Evolutionary conservation across 2,329 filamentous ascomycete species (phyloP), one percentile per base, ranked within the genome.

Genomic region (Paecilomyces dactylethromorphus): DNA sequence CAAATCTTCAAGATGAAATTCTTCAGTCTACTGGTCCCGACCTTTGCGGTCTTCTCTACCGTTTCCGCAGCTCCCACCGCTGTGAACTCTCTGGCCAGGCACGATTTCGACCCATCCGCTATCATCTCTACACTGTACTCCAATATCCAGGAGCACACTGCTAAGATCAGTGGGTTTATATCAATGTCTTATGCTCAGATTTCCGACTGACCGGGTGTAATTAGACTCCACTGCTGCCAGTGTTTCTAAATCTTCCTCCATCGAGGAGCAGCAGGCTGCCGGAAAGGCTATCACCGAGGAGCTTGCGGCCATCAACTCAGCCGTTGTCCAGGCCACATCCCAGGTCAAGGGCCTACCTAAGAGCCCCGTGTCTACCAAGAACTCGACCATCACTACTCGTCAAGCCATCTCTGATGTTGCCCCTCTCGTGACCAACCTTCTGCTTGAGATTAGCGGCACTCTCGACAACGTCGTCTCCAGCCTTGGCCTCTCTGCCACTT

Each of bases 291-390:
- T 60, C 55, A 58, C 22, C 2, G 56, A 58, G 2, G 22, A 29
- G n/a, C 55, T 61, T 24, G 52, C 55, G 7, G 59, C 57, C 22
- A 57, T 61, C 55, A 60, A 61, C 55, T 39, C 22, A 11, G 50
- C 45, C 21, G 35, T 61, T 49, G 56, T 58, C 32, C 31, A 26
- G 3, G 56, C 58, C 6, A 61, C 58, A 22, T 33, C 22, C 52
- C 18, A 55, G 7, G 22, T 61, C 35, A n/a, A 45, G 35, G 15
- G 15, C 35, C 13, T 35, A 24, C 53, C 4, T 31, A 35, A 12
- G 54, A 49, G 35, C 32, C 24, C 53, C 13, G 29, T 29, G 18
- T 26, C 15, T 50, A 55, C n/a, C 56, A 54, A 45, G 35, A n/a
- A n/a, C 35, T 45, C 35, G 35, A 45, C 35, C 35, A 45, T 45